Base-by-base conservation (phyloP, 345 rosid genomes). In the Brassica rapa region DNA sequence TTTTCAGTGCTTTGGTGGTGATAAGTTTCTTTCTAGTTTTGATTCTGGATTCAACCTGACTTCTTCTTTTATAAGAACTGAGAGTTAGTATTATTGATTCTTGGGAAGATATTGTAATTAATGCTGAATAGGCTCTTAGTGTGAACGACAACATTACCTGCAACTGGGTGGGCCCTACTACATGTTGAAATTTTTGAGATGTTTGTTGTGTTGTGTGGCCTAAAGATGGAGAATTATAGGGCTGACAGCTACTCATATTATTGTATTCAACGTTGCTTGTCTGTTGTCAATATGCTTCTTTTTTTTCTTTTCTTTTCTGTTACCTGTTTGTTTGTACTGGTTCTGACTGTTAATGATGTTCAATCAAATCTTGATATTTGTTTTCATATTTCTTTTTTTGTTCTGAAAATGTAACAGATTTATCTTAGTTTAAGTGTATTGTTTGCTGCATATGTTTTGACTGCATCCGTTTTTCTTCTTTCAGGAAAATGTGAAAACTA, bases 401-500 rank as follows among this genome's bases (percentile, higher is more conserved):
- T 33, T 1, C 1, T 59, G 69, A 5, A 43, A 19, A 25, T 61
- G 70, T 74, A 61, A 43, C 49, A 25, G 21, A 60, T 62, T 49
- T 35, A 60, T 67, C 69, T 19, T 60, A 10, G 27, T 24, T 46
- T 51, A 24, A 23, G 29, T 37, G 32, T 14, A n/a, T n/a, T 68
- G 33, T 67, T 68, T 46, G 62, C 6, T 69, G 27, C 43, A 4
- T 41, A 60, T 73, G 30, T 74, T 56, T 57, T 82, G 62, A 75
- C 14, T 33, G 67, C 68, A 15, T 46, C n/a, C 5, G 70, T 66
- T 80, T 29, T 49, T 7, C 76, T 32, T 29, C 75, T 33, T 69
- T 46, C 88, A 93, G 99, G 99, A 96, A 87, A 91, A 82, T 83
- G 87, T 87, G 78, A 95, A 95, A 86, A 91, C 99, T 61, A 92